phyloP scores from a whole-genome alignment of 2,329 filamentous ascomycete species.

The Pseudogymnoascus verrucosus region DNA sequence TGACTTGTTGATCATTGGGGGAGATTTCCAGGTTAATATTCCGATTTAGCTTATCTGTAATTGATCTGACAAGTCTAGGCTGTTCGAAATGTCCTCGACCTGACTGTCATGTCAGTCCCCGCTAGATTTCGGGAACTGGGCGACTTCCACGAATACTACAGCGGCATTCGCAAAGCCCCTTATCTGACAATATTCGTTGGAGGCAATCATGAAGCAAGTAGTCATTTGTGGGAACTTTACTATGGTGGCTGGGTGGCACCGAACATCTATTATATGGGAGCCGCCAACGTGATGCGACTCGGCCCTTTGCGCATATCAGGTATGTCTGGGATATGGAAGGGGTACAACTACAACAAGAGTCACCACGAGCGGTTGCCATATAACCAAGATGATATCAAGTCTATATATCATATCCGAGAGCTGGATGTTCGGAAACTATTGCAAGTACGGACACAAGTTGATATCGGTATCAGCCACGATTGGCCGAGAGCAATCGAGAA shows the following conservation, averaged over 20 bases:
- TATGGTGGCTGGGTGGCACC: slow-evolving; percentile 96
- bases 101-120: slow-evolving; percentile 84
- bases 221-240: slow-evolving; percentile 83
- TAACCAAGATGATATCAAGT: slow-evolving; percentile 64
- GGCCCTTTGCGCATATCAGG: slow-evolving; percentile 83
- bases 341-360: slow-evolving; percentile 72
- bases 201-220: slow-evolving; percentile 92
- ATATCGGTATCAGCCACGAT: slow-evolving; percentile 88
- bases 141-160: slow-evolving; percentile 94
- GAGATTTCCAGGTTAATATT: slow-evolving; percentile 73
- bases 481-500: slow-evolving; percentile 84
- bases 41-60: not conserved
- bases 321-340: slow-evolving; percentile 92
- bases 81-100: slow-evolving; percentile 78
- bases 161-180: slow-evolving; percentile 65
- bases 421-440: slow-evolving; percentile 85
- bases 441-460: slow-evolving; percentile 76
- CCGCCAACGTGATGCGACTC: slow-evolving; percentile 77
- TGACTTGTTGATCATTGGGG: slow-evolving; percentile 88
- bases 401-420: slow-evolving; percentile 84
- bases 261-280: slow-evolving; percentile 95
- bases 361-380: slow-evolving; percentile 87
- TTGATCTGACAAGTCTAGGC: slow-evolving; percentile 43
- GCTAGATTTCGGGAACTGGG: slow-evolving; percentile 79
- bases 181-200: slow-evolving; percentile 88